Base-by-base conservation (phyloP, 768 basidiomycete species). In the Amanita rubescens region DNA sequence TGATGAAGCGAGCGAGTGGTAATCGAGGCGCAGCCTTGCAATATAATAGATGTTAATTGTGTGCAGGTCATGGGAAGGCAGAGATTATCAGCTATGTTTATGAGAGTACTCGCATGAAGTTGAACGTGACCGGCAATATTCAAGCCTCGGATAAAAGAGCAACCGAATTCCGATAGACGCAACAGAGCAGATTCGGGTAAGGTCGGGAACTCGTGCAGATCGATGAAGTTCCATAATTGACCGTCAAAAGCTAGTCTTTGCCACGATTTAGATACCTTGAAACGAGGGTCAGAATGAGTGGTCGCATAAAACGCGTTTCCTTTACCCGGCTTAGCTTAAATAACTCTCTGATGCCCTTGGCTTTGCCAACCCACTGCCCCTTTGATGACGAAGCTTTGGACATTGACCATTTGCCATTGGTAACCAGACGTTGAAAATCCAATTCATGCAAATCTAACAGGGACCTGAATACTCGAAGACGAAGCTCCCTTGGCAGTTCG, bases 281-380 rank as follows among this genome's bases (percentile, higher is more conserved):
- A 25, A 15, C 20, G 7, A 11, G 39, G 2, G 22, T 55, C 22
- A 46, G 32, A 8, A 34, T 27, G 22, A 45, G 22, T 25, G 14
- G 15, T 38, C 39, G 14, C 25, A n/a, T 43, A 22, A 47, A 44
- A 52, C 54, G n/a, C 54, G 43, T 49, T 58, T 55, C 56, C 72
- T 82, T 69, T 68, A 94, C 92, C 74, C 88, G 77, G 65, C 84
- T 83, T 52, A 94, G 61, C 67, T 79, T 87, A 60, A 94, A 76
- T 39, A 95, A 71, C 65, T 94, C 91, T 57, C 87, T 71, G 48
- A 87, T 64, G 1, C 87, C 93, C 58, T 75, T 81, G 49, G 87
- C 81, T 55, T 75, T 74, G 5, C 93, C 93, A 10, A 86, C 77
- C 87, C 90, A 93, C 60, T 78, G 80, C 51, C 76, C 75, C 61